Conservation (phyloP, 495 filamentous ascomycete genomes). For the Pyrenopolyporus hunteri region DNA sequence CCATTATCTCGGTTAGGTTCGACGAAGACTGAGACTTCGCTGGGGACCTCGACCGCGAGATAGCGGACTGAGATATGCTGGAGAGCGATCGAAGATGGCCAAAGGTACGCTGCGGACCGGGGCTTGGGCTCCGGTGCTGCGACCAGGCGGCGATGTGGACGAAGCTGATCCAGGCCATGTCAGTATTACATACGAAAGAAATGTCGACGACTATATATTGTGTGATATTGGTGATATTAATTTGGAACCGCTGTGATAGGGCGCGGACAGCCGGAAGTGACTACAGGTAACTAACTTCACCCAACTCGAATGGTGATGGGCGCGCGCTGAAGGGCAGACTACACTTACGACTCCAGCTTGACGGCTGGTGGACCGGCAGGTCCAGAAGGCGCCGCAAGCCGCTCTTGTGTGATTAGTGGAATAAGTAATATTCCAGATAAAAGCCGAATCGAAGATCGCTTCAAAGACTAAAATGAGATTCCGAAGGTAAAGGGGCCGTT, state of each 20-base stretch:
- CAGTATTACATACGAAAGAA: conserved; percentile 33
- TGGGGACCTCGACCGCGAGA: conserved; percentile 40
- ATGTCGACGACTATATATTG: not conserved
- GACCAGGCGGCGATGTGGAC: conserved; percentile 59
- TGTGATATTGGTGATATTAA: not conserved
- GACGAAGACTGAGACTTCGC: conserved; percentile 42
- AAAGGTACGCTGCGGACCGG: conserved; percentile 44
- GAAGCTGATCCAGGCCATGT: conserved; percentile 50
- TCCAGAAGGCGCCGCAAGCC: conserved; percentile 34
- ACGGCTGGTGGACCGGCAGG: conserved; percentile 43
- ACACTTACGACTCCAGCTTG: conserved; percentile 47
- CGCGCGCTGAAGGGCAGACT: not conserved
- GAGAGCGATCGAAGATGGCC: conserved; percentile 59
- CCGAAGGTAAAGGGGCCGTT: conserved; percentile 17
- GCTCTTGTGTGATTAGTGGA: conserved; percentile 30
- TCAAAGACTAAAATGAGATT: conserved; percentile 9
- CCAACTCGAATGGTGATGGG: not conserved
- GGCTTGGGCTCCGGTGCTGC: conserved; percentile 50
- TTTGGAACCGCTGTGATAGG: no score
- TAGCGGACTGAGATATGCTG: conserved; percentile 47
- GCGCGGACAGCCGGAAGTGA: no score
- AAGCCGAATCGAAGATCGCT: conserved; percentile 16
- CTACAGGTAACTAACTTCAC: not conserved
- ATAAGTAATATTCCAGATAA: conserved; percentile 29
- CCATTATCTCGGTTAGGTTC: conserved; percentile 40